Conservation (phyloP, 345 rosid genomes). For the Salix caprea region DNA sequence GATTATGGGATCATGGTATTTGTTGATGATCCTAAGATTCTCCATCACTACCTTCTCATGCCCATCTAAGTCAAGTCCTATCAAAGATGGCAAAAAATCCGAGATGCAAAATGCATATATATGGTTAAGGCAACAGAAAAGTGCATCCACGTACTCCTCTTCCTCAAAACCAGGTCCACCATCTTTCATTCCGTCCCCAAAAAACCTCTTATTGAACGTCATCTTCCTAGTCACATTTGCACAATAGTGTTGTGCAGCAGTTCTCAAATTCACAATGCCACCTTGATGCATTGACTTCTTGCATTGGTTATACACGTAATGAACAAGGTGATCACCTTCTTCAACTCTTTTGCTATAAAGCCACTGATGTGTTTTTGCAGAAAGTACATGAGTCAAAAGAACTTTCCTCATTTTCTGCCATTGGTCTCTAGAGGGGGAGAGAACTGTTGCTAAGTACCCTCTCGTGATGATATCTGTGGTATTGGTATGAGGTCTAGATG, state of each 20-base stretch:
- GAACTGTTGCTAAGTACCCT: conserved; percentile 29
- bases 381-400: conserved; percentile 21
- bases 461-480: conserved; percentile 19
- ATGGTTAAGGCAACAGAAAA: conserved; percentile 31
- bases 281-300: too few species aligned
- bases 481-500: conserved; percentile 34
- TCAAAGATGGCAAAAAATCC: conserved; percentile 42
- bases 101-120: conserved; percentile 43
- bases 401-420: conserved; percentile 49
- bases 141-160: conserved; percentile 35
- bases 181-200: conserved; percentile 17
- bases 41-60: conserved; percentile 27
- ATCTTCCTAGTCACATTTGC: conserved; percentile 21
- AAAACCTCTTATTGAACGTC: conserved; percentile 19
- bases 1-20: conserved; percentile 37
- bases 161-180: conserved; percentile 30
- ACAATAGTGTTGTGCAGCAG: too few species aligned
- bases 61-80: conserved; percentile 38
- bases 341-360: conserved; percentile 20
- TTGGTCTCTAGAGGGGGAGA: conserved; percentile 37
- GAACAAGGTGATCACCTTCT: conserved; percentile 20
- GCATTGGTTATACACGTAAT: too few species aligned
- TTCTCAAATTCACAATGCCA: too few species aligned
- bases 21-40: conserved; percentile 5
- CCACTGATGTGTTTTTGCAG: conserved; percentile 12